Base-by-base conservation (phyloP, 192 early-diverging fungal species). In the Nowakowskiella sp. region DNA sequence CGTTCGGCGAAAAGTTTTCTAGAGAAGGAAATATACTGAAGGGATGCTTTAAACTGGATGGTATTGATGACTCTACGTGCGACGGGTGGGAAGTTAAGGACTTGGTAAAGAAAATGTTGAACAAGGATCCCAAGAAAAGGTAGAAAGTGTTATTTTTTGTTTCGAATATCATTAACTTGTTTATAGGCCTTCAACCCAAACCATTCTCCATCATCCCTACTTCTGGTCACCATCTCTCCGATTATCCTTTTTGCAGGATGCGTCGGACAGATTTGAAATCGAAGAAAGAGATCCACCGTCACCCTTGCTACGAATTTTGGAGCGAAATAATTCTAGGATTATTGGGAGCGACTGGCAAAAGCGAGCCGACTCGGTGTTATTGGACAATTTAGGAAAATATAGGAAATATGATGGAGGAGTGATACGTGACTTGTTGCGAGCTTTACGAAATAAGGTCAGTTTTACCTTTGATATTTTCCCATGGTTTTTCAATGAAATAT, bases 191-290 rank as follows among this genome's bases (percentile, higher is more conserved):
- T 81, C 78, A 31, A 80, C 92, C 0, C 72, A 75, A 42, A 68
- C 64, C 25, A 77, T 95, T 6, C 77, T 99, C 55, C 65, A 74
- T 6, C 95, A 99, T 61, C 95, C 95, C 16, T 99, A 84, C 68
- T 99, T 99, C 57, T 99, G 95, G 95, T 77, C 83, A 9, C 64
- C 88, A 0, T 65, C 86, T 33, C 78, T 88, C 65, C 83, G 90
- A 7, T 68, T 99, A 46, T 71, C 72, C 46, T 99, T 97, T 65
- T 56, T 99, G 61, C 89, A 92, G 67, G 92, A 97, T 62, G 88
- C 89, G 7, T 96, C 92, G 0, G 94, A 99, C 66, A 77, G 95
- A 23, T 83, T 96, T 53, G 92, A 97, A 61, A 75, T 88, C 6
- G 92, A 99, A 65, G 78, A 76, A 51, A 67, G 84, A 21, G 75